Evolutionary conservation across 2,329 filamentous ascomycete species (phyloP).

Genomic region (Aureobasidium pullulans): DNA sequence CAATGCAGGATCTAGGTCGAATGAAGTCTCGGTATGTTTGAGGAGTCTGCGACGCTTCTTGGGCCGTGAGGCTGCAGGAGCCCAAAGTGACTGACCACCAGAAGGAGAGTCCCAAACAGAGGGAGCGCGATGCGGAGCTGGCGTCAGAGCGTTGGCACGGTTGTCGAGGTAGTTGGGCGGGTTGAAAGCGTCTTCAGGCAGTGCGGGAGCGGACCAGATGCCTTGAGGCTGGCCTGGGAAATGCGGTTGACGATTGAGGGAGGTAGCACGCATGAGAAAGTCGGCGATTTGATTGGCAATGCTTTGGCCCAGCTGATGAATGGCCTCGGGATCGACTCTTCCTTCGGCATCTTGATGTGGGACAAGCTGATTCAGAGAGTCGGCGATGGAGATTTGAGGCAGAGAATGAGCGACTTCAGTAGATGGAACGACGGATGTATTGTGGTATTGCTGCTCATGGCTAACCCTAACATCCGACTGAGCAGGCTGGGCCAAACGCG

Average conservation of each 20-base stretch:
- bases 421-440: conserved; percentile 4
- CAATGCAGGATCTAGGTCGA: background rate
- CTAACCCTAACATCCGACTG: background rate
- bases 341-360: conserved; percentile 8
- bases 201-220: conserved; percentile 6
- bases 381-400: conserved; percentile 5
- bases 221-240: background rate
- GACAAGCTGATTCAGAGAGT: conserved; percentile 13
- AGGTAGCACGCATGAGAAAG: conserved; percentile 19
- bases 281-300: conserved; percentile 29
- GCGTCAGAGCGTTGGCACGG: background rate
- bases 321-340: conserved; percentile 20
- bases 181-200: conserved; percentile 8
- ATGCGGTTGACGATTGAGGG: conserved; percentile 10
- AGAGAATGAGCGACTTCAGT: conserved; percentile 7
- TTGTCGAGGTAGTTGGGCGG: background rate
- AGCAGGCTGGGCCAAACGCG: conserved; percentile 5
- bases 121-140: conserved; percentile 11
- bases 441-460: conserved; percentile 1
- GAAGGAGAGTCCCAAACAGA: conserved; percentile 13
- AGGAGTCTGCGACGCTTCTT: conserved; percentile 8
- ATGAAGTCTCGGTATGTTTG: background rate
- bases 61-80: conserved; percentile 1
- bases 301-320: conserved; percentile 27
- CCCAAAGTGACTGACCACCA: conserved; percentile 19